Conservation (phyloP, 164 flowering plant species). For the Kalanchoe fedtschenkoi region DNA sequence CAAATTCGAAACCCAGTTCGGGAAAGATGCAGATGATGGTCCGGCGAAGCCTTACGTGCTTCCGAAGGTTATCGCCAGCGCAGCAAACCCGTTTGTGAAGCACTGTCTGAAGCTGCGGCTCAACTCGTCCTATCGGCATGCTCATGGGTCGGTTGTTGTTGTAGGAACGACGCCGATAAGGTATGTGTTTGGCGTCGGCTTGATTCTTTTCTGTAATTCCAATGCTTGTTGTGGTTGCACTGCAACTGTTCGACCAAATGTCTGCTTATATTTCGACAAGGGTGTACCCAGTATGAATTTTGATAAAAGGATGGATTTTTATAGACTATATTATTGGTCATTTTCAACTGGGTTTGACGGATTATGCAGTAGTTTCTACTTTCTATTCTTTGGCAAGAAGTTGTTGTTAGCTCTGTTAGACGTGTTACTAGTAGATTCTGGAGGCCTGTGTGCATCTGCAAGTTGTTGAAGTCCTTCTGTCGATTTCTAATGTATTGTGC, state of each 20-base stretch:
- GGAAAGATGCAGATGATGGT: background rate
- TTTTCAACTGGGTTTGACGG: background rate
- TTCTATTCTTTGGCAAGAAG: background rate
- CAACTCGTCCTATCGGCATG: constrained; percentile 75
- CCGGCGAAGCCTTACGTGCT: background rate
- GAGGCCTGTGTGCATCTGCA: no score
- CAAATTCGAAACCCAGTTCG: background rate
- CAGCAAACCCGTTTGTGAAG: constrained; percentile 80
- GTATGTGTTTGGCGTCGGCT: constrained; percentile 15
- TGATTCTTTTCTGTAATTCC: background rate
- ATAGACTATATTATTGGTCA: background rate
- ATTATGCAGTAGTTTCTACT: background rate
- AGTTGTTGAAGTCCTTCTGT: no score
- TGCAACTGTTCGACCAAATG: background rate
- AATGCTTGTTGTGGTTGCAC: background rate
- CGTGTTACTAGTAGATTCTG: no score
- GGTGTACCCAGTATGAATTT: background rate
- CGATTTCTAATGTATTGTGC: no score
- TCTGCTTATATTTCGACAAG: background rate
- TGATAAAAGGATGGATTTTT: background rate
- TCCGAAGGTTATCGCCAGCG: constrained; percentile 43
- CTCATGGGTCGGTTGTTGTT: constrained; percentile 57
- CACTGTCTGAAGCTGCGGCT: constrained; percentile 83
- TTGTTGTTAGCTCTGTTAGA: no score
- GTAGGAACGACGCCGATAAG: constrained; percentile 87